Evolutionary conservation across 2,329 filamentous ascomycete genomes (phyloP), one percentile per base, ranked within the genome.

Genomic region (Claviceps arundinis): DNA sequence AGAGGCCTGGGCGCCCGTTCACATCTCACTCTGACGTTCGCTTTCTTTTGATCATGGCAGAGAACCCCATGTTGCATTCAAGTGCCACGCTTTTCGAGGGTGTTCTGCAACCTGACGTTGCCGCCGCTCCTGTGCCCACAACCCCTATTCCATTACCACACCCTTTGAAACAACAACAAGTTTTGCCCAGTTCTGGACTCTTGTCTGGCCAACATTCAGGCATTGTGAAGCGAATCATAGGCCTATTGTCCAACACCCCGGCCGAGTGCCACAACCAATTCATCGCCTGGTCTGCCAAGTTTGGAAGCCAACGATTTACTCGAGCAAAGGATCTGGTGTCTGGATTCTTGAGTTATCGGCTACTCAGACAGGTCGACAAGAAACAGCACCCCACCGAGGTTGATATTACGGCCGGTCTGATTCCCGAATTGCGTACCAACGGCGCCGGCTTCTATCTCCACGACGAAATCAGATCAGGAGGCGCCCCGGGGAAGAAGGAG

Each of bases 151-250:
- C 37, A 37, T n/a, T 22, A n/a, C 34, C 48, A 19, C n/a, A 3
- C 3, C 5, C 38, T 17, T 14, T 13, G 26, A 50, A 50, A 40
- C 19, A 30, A 34, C n/a, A 52, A 37, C 14, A 5, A 37, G 13
- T 8, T 34, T 9, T 55, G 24, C 62, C 69, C 5, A 67, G 64
- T 40, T 65, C 68, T 2, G 73, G 72, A 0, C 73, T 69, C 7
- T 62, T 73, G 11, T 73, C 78, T 26, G 84, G 83, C 1, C 80
- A 87, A 54, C 86, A 95, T 66, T 89, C 87, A 2, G 85, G 85
- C 4, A 85, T 95, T 50, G 80, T 94, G 60, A 95, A 95, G 65
- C 80, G 90, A 40, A 82, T 94, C 41, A 66, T 95, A 26, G 90
- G 90, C 1, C 70, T 95, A 9, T 63, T 95, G 24, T 85, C 88